Base-by-base conservation (phyloP, 345 rosid genomes). In the Linum lewisii region DNA sequence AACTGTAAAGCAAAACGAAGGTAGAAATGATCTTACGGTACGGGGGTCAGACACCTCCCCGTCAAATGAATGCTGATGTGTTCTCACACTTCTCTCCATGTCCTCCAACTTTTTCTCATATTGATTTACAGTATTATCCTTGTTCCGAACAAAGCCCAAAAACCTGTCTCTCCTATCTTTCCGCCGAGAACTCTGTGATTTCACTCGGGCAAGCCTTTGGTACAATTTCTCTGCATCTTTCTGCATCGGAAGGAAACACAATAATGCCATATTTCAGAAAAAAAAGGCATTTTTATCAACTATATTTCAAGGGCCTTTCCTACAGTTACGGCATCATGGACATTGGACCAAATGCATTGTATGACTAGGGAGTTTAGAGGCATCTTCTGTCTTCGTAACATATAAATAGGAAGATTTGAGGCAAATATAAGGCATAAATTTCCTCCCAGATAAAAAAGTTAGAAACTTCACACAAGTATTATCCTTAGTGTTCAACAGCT, bases 21-120 rank as follows among this genome's bases (percentile, higher is more conserved):
- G 45, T 38, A 10, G 45, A 38, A 14, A 18, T 51, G 54, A 18
- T n/a, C 54, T 20, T 52, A 52, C 55, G 6, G 20, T 20, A 20
- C 23, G 21, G 23, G 24, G 11, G 24, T 52, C 23, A 52, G 24
- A 20, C 45, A 38, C 11, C 14, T 3, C 45, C 45, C 45, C 45
- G 16, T 8, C 16, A 9, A 38, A 38, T 2, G 45, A 38, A 38
- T 38, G 63, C 66, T 74, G 98, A 69, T 81, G 66, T 60, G 70
- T 62, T 61, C 87, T 81, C 81, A 84, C 73, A 55, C 73, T 73
- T 58, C 72, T 76, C 79, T 86, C 90, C 73, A 84, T 54, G 62
- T 77, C 78, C 55, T 77, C 87, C 75, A 88, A 77, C 77, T 77
- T 84, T 71, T 75, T 82, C 61, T 79, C 87, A 70, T 79, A 78